These are phyloP conservation scores for Sporopachydermia quercuum DNA, from an alignment of 805 yeast species.

Conservation along the genomic window DNA sequence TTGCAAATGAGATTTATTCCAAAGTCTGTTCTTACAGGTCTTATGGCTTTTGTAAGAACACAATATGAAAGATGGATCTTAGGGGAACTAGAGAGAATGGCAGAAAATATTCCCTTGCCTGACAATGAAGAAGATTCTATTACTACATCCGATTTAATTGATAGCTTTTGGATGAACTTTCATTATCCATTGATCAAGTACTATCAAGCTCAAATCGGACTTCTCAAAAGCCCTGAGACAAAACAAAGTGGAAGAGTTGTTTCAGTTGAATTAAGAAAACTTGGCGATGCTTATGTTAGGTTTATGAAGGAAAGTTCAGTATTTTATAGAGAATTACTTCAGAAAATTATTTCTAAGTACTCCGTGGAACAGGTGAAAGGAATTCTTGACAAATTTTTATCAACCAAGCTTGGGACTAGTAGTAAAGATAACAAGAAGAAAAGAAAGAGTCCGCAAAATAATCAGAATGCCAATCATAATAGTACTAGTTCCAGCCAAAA, in stretches of 20 bases:
- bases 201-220: constrained; percentile 27
- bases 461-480: too few species aligned
- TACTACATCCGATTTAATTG: constrained; percentile 24
- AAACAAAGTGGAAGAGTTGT: constrained; percentile 10
- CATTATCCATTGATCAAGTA: constrained; percentile 51
- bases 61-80: constrained; percentile 30
- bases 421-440: constrained; percentile 6
- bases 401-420: constrained; percentile 7
- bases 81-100: constrained; percentile 17
- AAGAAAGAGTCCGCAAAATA: constrained; percentile 7
- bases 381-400: constrained; percentile 11
- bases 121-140: constrained; percentile 3
- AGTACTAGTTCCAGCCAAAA: too few species aligned
- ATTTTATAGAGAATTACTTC: constrained; percentile 32
- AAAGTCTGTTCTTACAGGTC: constrained; percentile 18
- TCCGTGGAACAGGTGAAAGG: constrained; percentile 17
- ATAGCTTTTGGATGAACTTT: constrained; percentile 42
- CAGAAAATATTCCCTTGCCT: constrained; percentile 2
- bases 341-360: constrained; percentile 24
- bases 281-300: constrained; percentile 36
- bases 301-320: constrained; percentile 29
- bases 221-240: constrained; percentile 14
- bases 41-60: constrained; percentile 32
- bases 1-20: constrained; percentile 1
- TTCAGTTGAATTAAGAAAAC: constrained; percentile 41